phyloP scores from a whole-genome alignment of 1,284 basidiomycete species.

The Tylopilus sp. region DNA sequence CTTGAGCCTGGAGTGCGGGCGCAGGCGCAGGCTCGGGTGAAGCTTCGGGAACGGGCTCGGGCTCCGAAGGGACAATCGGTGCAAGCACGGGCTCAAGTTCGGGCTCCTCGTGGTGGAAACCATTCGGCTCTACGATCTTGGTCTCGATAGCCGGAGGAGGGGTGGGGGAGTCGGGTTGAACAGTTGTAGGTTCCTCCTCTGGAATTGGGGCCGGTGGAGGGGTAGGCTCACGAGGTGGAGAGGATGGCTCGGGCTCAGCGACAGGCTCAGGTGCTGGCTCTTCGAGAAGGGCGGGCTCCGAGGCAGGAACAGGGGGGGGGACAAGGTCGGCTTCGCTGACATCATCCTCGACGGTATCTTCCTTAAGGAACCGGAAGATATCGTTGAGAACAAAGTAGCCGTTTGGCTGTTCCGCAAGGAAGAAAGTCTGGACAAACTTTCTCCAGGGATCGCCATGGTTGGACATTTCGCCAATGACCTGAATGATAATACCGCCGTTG shows the following conservation, averaged over 20 bases:
- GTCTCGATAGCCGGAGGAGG: conserved; percentile 27
- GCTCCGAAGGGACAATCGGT: conserved; percentile 29
- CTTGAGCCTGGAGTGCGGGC: conserved; percentile 32
- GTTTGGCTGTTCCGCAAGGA: conserved; percentile 98
- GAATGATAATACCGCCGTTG: conserved; percentile 95
- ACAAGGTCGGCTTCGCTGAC: conserved; percentile 41
- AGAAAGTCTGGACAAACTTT: conserved; percentile 99
- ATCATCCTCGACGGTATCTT: conserved; percentile 86
- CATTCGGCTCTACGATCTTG: conserved; percentile 28
- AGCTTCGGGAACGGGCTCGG: conserved; percentile 35
- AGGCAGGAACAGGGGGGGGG: conserved; percentile 30
- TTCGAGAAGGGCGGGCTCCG: conserved; percentile 36
- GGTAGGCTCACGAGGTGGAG: conserved; percentile 23
- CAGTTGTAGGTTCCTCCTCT: conserved; percentile 32
- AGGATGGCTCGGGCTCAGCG: conserved; percentile 17
- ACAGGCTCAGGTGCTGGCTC: conserved; percentile 21
- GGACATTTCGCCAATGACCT: conserved; percentile 98
- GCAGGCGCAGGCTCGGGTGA: conserved; percentile 45
- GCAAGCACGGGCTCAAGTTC: conserved; percentile 33
- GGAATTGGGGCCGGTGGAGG: conserved; percentile 39
- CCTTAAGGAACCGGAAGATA: conserved; percentile 99
- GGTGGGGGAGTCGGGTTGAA: conserved; percentile 32
- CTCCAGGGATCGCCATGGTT: conserved; percentile 90
- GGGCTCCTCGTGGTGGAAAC: conserved; percentile 27
- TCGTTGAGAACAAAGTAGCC: conserved; percentile 99